Base-by-base conservation (phyloP, 768 basidiomycete genomes). In the Suillus fuscotomentosus region DNA sequence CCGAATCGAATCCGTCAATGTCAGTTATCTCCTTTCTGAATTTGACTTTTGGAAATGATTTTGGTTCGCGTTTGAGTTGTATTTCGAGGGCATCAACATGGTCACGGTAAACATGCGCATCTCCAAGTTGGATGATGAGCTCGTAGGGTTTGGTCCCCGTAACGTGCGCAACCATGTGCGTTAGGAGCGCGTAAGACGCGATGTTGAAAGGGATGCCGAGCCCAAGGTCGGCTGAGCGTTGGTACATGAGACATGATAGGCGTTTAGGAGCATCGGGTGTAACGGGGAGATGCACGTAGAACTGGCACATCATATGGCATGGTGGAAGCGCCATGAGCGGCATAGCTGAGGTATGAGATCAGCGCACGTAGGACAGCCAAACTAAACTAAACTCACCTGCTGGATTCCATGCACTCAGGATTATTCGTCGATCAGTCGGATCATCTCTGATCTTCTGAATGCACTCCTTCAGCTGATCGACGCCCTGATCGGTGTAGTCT, bases 201-300 rank as follows among this genome's bases (percentile, higher is more conserved):
- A 99, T 99, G 77, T 99, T 99, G 86, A 99, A 99, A 0, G 97
- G 97, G 57, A 99, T 93, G 3, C 97, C 97, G 45, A 99, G 92
- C 1, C 97, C 97, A 9, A 98, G 86, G 74, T 99, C 97, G 20
- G 96, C 96, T 17, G 97, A 98, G 55, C 97, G 92, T 73, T 99
- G 97, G 80, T 90, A 98, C 95, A 99, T 95, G 54, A 97, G 83
- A 76, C 96, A 98, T 10, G 94, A 96, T 20, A 99, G 88, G 63
- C 85, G 85, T 10, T 89, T 90, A 68, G 86, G 88, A 20, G 81
- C 70, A 15, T 77, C 69, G 1, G 82, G 68, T 0, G 67, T 67
- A 4, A 87, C 77, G 0, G 97, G 92, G 42, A 97, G 88, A 72
- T 94, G 91, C 42, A 99, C 97, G 81, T 94, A 98, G 83, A 99